A percentile compares a stretch with the other conserved stretches of the same genome.
Conservation (phyloP, 139 green algal genomes). For the Chlamydomonas incerta region DNA sequence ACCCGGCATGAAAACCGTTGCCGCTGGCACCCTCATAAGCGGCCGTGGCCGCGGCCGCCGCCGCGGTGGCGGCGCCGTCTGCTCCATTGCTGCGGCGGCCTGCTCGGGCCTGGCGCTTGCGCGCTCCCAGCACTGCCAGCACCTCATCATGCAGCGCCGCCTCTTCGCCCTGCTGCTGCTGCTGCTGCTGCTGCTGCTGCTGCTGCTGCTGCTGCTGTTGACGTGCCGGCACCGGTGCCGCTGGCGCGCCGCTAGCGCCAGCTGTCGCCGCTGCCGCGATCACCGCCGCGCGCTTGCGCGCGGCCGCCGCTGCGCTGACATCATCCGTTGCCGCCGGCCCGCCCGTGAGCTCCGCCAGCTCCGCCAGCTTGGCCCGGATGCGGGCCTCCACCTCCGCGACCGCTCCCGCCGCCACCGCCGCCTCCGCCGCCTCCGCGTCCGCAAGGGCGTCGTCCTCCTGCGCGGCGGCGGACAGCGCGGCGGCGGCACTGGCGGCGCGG, state of each 20-base stretch:
- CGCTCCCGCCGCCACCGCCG: neutral
- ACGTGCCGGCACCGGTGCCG: neutral
- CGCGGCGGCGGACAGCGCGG: too few relatives aligned
- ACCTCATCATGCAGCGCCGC: conserved; percentile 28
- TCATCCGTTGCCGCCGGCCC: neutral
- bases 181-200: neutral
- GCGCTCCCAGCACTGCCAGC: conserved; percentile 27
- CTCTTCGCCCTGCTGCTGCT: neutral
- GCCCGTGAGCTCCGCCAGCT: conserved; percentile 14
- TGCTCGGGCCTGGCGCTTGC: conserved; percentile 9
- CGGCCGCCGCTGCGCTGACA: too few relatives aligned
- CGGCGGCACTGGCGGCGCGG: neutral
- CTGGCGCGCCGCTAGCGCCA: neutral
- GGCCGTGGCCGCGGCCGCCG: neutral
- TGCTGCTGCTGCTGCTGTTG: neutral
- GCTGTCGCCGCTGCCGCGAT: neutral
- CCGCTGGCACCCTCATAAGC: neutral
- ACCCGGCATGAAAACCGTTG: neutral
- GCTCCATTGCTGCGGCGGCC: neutral
- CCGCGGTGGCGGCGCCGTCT: neutral
- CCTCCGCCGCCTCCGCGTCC: neutral
- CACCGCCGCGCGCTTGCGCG: too few relatives aligned
- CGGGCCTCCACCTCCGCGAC: conserved; percentile 33
- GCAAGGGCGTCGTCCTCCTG: neutral
- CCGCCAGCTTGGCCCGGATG: conserved; percentile 35